Evolutionary conservation across 306 rosid genomes (phyloP), one percentile per base, ranked within the genome.

Genomic region (Acacia confusa): DNA sequence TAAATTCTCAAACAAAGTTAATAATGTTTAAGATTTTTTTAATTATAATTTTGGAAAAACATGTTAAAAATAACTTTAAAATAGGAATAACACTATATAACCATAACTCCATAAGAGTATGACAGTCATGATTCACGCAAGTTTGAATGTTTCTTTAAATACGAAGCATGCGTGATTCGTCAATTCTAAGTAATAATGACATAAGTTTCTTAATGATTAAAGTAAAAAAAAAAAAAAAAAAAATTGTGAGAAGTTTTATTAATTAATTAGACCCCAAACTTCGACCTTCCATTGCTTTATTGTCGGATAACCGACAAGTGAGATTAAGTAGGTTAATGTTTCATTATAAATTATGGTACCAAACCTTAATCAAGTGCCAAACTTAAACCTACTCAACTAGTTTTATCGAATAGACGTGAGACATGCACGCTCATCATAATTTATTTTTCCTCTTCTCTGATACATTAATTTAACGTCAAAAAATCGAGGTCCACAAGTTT

Each of bases 401-500:
- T 48, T 65, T 32, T 16, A 24, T 60, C 66, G 2, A 70, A 55
- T 34, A 20, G 72, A 72, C 43, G 64, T 81, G 84, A 64, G 76
- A 34, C 80, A 72, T 75, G 38, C 80, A 22, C 28, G 55, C 45
- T 75, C 68, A 79, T 60, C 34, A 60, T 47, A 73, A 47, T 14
- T 14, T 82, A 79, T 76, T 83, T 53, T 40, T 47, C 82, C 73
- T 53, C 78, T 7, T 24, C 47, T 48, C 19, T 53, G 44, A 38
- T 19, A 25, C 38, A 44, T 70, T 44, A 22, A 53, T 45, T 64
- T 79, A n/a, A 75, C 9, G 12, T 22, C 0, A 80, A 78, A 36
- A 77, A 72, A 74, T 69, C 47, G 79, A 58, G 20, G 53, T 70
- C 87, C 88, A 85, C 84, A 75, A 64, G 74, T 71, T 85, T 52